These are phyloP conservation scores for Calvatia gigantea DNA, from an alignment of 768 basidiomycete species.

Conservation along the genomic window DNA sequence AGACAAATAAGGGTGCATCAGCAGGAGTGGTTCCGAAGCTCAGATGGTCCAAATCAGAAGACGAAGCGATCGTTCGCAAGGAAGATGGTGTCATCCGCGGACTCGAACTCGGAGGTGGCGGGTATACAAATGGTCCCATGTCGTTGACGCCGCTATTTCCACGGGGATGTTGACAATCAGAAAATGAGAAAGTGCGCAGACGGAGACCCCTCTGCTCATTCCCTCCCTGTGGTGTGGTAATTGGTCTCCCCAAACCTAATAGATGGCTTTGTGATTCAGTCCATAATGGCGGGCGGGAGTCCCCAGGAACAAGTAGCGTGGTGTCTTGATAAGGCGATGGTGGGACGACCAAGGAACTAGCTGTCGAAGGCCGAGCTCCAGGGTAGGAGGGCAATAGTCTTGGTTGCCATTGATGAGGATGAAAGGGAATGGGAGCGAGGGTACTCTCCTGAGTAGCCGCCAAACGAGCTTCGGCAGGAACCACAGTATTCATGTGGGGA, in stretches of 20 bases:
- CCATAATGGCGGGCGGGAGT: too few relatives aligned
- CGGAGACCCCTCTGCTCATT: too few relatives aligned
- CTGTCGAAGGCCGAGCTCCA: neutral
- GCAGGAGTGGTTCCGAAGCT: neutral
- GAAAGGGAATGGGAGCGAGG: neutral
- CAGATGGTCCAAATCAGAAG: neutral
- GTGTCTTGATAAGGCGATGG: neutral
- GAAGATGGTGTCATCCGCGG: slow-evolving; percentile 4
- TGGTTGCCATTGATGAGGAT: neutral
- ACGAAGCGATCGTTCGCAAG: neutral
- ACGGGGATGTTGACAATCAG: neutral
- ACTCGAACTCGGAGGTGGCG: slow-evolving; percentile 11
- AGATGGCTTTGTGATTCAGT: too few relatives aligned
- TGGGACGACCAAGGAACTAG: neutral
- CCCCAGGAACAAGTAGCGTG: neutral
- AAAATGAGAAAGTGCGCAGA: neutral
- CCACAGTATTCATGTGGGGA: neutral
- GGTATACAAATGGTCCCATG: neutral
- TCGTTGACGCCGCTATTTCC: neutral
- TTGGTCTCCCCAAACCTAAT: too few relatives aligned
- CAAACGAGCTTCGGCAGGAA: neutral
- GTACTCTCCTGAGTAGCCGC: neutral
- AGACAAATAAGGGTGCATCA: neutral
- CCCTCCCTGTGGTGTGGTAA: too few relatives aligned
- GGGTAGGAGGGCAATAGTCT: neutral